Evolutionary conservation across 805 yeast genomes (phyloP).

Genomic region (Candida montana): DNA sequence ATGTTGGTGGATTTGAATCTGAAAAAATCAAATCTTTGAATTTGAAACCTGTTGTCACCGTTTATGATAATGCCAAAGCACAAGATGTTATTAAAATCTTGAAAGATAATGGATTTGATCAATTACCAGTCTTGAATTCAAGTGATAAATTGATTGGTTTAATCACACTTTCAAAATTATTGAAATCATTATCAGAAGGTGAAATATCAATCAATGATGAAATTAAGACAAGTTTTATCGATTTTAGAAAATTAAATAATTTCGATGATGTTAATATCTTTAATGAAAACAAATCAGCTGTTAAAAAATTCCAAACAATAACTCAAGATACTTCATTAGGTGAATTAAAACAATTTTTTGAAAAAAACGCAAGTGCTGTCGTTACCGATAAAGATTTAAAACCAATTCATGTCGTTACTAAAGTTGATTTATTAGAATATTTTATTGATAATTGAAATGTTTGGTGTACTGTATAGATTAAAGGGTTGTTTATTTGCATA

Average conservation of each 20-base stretch:
- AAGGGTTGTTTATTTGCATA: too few species aligned
- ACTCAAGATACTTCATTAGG: conserved; percentile 59
- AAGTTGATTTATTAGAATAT: conserved; percentile 71
- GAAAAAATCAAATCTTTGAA: conserved; percentile 65
- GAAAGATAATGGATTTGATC: conserved; percentile 77
- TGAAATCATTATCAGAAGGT: conserved; percentile 61
- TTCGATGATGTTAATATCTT: conserved; percentile 53
- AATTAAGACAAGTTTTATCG: conserved; percentile 57
- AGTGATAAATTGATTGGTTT: conserved; percentile 60
- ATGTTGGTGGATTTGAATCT: conserved; percentile 41
- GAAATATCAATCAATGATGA: conserved; percentile 50
- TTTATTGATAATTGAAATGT: conserved; percentile 21
- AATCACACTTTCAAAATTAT: conserved; percentile 67
- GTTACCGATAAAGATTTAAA: conserved; percentile 66
- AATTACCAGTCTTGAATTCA: conserved; percentile 65
- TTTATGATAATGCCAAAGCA: conserved; percentile 52
- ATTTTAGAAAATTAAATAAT: conserved; percentile 68
- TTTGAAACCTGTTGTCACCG: conserved; percentile 77
- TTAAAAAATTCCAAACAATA: conserved; percentile 62
- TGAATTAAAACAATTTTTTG: conserved; percentile 73
- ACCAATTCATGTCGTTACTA: conserved; percentile 82
- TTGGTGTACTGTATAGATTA: too few species aligned
- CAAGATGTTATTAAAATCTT: conserved; percentile 62
- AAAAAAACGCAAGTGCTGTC: conserved; percentile 78
- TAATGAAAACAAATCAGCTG: conserved; percentile 55